Base-by-base conservation (phyloP, 768 basidiomycete genomes). In the Russula emetica region DNA sequence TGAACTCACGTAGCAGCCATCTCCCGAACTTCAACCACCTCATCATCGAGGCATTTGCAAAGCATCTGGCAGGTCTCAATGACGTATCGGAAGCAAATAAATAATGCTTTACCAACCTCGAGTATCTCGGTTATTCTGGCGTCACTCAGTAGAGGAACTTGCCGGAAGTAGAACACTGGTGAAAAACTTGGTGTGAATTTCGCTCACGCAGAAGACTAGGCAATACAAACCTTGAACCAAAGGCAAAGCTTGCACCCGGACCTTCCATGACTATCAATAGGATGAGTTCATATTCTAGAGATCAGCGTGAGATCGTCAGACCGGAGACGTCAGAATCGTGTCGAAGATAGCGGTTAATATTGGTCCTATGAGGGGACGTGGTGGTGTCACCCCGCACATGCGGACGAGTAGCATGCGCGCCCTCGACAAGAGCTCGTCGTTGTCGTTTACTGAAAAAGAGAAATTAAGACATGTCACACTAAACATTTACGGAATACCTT, bases 11-110 rank as follows among this genome's bases (percentile, higher is more conserved):
- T 85, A 22, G 90, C 89, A 24, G 91, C 91, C 84, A 90, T 92
- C 75, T 94, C 90, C 47, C 93, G 81, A 22, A 95, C 93, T 77
- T 95, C 93, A 10, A 92, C 85, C 18, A 92, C 86, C 66, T 92
- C 90, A 72, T 95, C 93, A 67, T 90, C 85, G 30, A 95, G 76
- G 67, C 92, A 92, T 70, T 84, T 79, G 67, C 88, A 90, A 5
- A 95, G 78, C 40, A 91, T 86, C 85, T 92, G 55, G 36, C 18
- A 30, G 26, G 38, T 59, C 40, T 58, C 36, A 42, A 34, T 50
- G 36, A 16, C 22, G 38, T 16, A 40, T 55, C 36, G 3, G 30
- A 34, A 18, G 8, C 44, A 11, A 69, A 51, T 22, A 32, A 34
- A 6, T 55, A 45, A 5, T 36, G 13, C 52, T 44, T 51, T 11